A percentile compares a stretch with the other conserved stretches of the same genome.
Conservation (phyloP, 2,329 filamentous ascomycete species). For the Nannizziopsis barbatae region DNA sequence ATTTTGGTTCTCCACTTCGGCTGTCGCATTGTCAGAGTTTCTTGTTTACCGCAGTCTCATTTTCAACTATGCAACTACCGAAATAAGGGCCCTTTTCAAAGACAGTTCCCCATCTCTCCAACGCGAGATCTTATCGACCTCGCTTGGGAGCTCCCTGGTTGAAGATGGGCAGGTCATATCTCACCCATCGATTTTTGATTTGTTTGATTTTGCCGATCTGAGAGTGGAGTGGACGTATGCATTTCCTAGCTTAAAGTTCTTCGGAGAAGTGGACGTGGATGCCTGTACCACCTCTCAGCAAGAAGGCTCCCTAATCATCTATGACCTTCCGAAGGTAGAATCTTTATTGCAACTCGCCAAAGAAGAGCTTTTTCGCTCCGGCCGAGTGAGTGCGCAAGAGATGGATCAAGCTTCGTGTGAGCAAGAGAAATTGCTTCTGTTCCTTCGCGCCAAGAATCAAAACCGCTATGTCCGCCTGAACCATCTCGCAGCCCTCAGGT, state of each 20-base stretch:
- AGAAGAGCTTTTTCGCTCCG: constrained; percentile 29
- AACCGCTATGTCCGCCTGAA: constrained; percentile 27
- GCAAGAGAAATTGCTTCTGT: constrained; percentile 28
- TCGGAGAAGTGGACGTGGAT: constrained; percentile 56
- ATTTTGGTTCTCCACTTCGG: constrained; percentile 59
- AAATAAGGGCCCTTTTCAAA: constrained; percentile 67
- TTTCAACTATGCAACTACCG: constrained; percentile 74
- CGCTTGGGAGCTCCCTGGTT: constrained; percentile 62
- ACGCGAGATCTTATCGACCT: constrained; percentile 51
- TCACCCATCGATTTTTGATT: constrained; percentile 72
- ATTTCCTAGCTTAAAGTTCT: constrained; percentile 47
- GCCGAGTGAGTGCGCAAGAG: constrained; percentile 36
- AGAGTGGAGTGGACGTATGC: constrained; percentile 40
- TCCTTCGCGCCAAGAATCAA: constrained; percentile 34
- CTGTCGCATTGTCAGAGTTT: constrained; percentile 63
- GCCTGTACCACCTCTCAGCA: constrained; percentile 52
- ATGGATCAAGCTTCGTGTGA: constrained; percentile 34
- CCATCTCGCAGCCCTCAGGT: constrained; percentile 58
- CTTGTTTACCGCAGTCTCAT: constrained; percentile 64
- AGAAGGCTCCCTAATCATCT: constrained; percentile 42
- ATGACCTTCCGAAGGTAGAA: constrained; percentile 58
- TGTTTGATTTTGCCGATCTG: constrained; percentile 80
- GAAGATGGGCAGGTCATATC: constrained; percentile 53
- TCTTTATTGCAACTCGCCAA: constrained; percentile 55
- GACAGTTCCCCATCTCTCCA: constrained; percentile 60